These are phyloP conservation scores for Sedum album DNA, from an alignment of 164 flowering plant species.

Conservation along the genomic window DNA sequence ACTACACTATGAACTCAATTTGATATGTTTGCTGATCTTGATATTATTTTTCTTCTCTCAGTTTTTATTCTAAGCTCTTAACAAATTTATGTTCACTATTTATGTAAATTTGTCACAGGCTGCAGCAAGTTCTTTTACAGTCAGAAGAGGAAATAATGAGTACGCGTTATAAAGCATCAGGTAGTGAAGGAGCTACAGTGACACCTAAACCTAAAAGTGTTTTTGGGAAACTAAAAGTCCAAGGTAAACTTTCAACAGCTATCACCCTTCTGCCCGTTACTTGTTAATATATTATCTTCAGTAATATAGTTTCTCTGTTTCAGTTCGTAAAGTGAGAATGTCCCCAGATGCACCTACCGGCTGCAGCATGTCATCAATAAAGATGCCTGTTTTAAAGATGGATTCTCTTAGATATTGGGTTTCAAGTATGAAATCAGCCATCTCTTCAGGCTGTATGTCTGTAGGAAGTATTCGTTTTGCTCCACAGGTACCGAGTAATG, in stretches of 20 bases:
- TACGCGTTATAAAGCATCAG: constrained; percentile 44
- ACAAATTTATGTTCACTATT: neutral
- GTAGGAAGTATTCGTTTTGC: constrained; percentile 40
- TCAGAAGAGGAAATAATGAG: constrained; percentile 80
- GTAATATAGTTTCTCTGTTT: constrained; percentile 18
- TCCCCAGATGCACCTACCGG: constrained; percentile 70
- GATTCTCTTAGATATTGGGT: constrained; percentile 35
- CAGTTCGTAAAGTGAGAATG: constrained; percentile 84
- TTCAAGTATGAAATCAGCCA: constrained; percentile 37
- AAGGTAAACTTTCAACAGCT: constrained; percentile 38
- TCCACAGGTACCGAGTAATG: constrained; percentile 41
- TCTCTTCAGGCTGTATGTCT: constrained; percentile 66
- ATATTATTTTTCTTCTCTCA: neutral
- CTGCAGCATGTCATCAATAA: constrained; percentile 60
- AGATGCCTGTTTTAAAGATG: constrained; percentile 40
- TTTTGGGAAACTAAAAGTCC: constrained; percentile 85
- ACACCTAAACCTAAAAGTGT: constrained; percentile 61
- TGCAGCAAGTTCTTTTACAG: constrained; percentile 64
- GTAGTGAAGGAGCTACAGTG: constrained; percentile 35
- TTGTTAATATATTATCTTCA: constrained; percentile 1
- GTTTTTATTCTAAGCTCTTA: neutral
- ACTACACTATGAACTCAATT: no score
- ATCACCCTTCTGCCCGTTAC: neutral
- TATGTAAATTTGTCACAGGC: constrained; percentile 25
- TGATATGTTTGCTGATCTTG: neutral